phyloP scores from a whole-genome alignment of 768 basidiomycete genomes.

The Kondoa subrosea region DNA sequence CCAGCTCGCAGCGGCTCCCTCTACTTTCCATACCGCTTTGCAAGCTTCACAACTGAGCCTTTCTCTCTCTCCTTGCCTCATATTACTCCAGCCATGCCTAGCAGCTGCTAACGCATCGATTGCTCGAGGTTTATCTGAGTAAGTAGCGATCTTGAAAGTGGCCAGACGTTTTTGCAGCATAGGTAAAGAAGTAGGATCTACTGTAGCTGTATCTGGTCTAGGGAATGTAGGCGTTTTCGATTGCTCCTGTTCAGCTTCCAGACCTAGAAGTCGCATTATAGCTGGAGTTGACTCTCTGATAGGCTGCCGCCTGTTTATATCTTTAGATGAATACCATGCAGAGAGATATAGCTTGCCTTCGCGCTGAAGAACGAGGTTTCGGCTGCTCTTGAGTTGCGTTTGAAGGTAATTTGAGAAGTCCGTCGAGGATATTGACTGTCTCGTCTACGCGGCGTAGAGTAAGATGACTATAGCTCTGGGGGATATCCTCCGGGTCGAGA shows the following conservation, averaged over 20 bases:
- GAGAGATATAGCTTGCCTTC: background rate
- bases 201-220: background rate
- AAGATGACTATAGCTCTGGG: background rate
- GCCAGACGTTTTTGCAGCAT: background rate
- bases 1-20: background rate
- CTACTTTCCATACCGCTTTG: background rate
- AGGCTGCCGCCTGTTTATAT: background rate
- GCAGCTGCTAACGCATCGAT: conserved; percentile 4
- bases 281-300: background rate
- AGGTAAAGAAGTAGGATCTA: background rate
- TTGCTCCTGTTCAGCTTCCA: background rate
- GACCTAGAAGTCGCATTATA: conserved; percentile 2
- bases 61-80: background rate
- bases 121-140: conserved; percentile 1
- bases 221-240: background rate
- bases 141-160: conserved; percentile 5
- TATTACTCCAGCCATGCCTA: conserved; percentile 1
- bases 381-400: background rate
- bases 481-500: background rate
- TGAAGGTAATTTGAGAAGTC: background rate
- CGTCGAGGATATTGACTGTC: background rate
- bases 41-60: background rate
- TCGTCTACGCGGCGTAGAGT: background rate
- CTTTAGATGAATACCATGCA: too few relatives aligned
- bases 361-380: background rate